Conservation (phyloP, 495 filamentous ascomycete genomes). For the Xylaria palmicola region DNA sequence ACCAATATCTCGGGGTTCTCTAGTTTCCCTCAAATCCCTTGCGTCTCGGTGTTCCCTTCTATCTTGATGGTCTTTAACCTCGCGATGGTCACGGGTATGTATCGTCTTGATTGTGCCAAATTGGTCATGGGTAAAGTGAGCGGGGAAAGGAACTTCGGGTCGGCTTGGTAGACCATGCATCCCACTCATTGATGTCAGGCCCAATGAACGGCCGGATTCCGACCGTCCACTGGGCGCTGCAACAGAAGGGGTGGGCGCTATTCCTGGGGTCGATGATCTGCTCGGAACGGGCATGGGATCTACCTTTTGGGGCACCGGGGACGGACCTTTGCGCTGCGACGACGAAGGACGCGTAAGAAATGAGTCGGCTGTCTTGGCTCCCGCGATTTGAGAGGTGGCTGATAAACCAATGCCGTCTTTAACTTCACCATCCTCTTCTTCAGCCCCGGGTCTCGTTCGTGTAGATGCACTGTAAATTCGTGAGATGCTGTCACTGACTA, state of each 20-base stretch:
- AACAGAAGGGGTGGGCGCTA: slow-evolving; percentile 16
- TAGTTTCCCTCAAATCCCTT: slow-evolving; percentile 37
- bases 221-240: slow-evolving; percentile 16
- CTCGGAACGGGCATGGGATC: slow-evolving; percentile 23
- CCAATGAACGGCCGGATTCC: slow-evolving; percentile 37
- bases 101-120: slow-evolving; percentile 35
- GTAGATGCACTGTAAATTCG: slow-evolving; percentile 33
- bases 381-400: slow-evolving; percentile 5
- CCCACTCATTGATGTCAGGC: slow-evolving; percentile 37
- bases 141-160: slow-evolving; percentile 44
- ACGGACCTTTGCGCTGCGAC: slow-evolving; percentile 16
- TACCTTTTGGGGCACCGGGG: slow-evolving; percentile 15
- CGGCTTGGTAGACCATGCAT: slow-evolving; percentile 45
- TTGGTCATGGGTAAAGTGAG: slow-evolving; percentile 36
- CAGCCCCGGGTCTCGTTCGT: slow-evolving; percentile 40
- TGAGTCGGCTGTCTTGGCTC: slow-evolving; percentile 17
- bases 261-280: slow-evolving; percentile 29
- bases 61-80: slow-evolving; percentile 28
- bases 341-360: slow-evolving; percentile 8
- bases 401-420: slow-evolving; percentile 56
- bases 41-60: slow-evolving; percentile 32
- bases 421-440: slow-evolving; percentile 80
- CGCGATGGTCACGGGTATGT: slow-evolving; percentile 37
- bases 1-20: slow-evolving; percentile 27
- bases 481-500: slow-evolving; percentile 14